These are phyloP conservation scores for Plasmopara viticola DNA, from an alignment of 352 stramenopile genomes.

Conservation along the genomic window DNA sequence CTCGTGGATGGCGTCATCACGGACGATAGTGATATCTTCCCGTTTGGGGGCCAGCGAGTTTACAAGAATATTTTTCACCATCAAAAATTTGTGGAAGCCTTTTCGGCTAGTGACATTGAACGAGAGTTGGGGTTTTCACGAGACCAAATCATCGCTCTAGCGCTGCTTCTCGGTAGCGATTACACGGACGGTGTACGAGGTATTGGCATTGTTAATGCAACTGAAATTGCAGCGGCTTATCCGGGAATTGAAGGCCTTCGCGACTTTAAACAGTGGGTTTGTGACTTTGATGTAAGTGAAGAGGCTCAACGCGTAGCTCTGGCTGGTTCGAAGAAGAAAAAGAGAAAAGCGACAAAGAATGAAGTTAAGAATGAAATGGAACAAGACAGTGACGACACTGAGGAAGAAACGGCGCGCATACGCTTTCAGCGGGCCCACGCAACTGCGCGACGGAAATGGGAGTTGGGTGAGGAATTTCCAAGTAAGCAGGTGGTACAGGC, in stretches of 20 bases:
- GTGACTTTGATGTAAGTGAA: slow-evolving; percentile 52
- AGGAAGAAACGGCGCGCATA: slow-evolving; percentile 38
- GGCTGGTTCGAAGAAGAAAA: slow-evolving; percentile 19
- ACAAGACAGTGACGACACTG: slow-evolving; percentile 28
- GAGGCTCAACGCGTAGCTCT: slow-evolving; percentile 37
- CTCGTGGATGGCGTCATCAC: slow-evolving; percentile 98
- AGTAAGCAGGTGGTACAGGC: slow-evolving; percentile 88
- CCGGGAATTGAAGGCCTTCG: slow-evolving; percentile 81
- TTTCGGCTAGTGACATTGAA: slow-evolving; percentile 90
- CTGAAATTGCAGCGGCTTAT: slow-evolving; percentile 76
- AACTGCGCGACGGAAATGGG: slow-evolving; percentile 87
- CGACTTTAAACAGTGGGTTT: slow-evolving; percentile 73
- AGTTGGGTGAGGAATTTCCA: slow-evolving; percentile 91
- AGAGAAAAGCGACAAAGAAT: slow-evolving; percentile 31
- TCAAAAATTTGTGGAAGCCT: slow-evolving; percentile 98
- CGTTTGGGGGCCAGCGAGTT: slow-evolving; percentile 91
- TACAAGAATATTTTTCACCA: slow-evolving; percentile 99
- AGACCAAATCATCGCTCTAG: slow-evolving; percentile 87
- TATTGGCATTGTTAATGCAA: slow-evolving; percentile 82
- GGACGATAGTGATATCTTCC: slow-evolving; percentile 94
- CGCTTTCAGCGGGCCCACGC: slow-evolving; percentile 91
- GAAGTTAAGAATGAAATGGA: slow-evolving; percentile 27
- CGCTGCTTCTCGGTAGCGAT: slow-evolving; percentile 94
- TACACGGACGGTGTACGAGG: slow-evolving; percentile 88
- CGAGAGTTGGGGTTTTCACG: slow-evolving; percentile 89